Evolutionary conservation across 2,329 filamentous ascomycete species (phyloP).

Genomic region (Bipolaris bicolor): DNA sequence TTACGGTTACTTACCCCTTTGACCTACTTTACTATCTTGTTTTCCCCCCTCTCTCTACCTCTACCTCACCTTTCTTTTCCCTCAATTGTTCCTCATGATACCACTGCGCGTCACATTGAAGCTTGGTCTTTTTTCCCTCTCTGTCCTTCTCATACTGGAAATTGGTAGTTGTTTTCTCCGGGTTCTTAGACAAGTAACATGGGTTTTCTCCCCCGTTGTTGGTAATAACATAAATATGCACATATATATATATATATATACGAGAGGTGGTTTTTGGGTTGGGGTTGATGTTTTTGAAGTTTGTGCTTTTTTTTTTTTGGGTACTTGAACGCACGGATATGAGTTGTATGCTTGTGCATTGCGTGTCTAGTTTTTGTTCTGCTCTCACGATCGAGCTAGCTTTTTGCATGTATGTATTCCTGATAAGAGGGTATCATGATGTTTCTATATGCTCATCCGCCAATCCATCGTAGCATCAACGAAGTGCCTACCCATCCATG

Average conservation of each 20-base stretch:
- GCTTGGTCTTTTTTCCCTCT: background rate
- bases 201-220: background rate
- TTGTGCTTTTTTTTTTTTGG: background rate
- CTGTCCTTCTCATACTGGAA: background rate
- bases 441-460: background rate
- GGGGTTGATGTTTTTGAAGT: no score
- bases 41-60: background rate
- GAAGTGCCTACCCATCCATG: background rate
- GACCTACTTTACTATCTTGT: background rate
- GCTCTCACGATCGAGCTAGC: background rate
- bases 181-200: background rate
- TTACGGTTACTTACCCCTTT: background rate
- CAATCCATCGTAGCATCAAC: background rate
- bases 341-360: no score
- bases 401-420: background rate
- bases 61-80: background rate
- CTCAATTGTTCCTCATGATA: conserved; percentile 9
- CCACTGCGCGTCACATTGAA: conserved; percentile 11
- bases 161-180: background rate
- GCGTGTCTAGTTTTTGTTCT: no score
- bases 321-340: background rate
- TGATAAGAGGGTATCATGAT: conserved; percentile 1
- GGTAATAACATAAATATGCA: background rate
- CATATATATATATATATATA: background rate
- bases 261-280: background rate